phyloP scores from a whole-genome alignment of 1,284 basidiomycete genomes.

The Trichosporon sp. region DNA sequence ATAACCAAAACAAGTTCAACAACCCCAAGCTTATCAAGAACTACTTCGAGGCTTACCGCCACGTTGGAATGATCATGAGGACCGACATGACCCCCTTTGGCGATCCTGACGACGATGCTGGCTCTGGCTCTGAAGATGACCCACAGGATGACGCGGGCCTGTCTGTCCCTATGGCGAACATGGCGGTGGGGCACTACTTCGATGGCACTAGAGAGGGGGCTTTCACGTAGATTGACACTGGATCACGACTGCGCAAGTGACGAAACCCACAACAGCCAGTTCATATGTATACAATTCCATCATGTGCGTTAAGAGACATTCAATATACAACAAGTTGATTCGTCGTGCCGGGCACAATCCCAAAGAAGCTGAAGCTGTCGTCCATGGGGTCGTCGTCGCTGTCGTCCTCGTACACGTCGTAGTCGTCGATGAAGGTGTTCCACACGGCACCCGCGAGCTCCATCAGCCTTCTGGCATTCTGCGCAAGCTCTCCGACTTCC shows the following conservation, averaged over 20 bases:
- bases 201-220: no score
- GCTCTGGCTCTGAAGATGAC: no score
- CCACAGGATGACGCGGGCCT: no score
- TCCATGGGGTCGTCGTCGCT: not conserved
- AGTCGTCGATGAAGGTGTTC: not conserved
- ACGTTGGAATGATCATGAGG: no score
- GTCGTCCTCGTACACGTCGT: not conserved
- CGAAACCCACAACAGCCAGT: no score
- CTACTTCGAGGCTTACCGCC: not conserved
- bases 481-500: not conserved
- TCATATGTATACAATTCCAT: no score
- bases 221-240: no score
- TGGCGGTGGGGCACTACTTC: no score
- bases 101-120: no score
- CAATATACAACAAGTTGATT: not conserved
- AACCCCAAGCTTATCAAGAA: not conserved
- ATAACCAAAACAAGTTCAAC: not conserved
- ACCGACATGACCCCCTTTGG: no score
- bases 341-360: not conserved
- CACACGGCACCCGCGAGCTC: not conserved
- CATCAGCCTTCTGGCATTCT: not conserved
- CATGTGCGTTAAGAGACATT: not conserved
- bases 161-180: no score
- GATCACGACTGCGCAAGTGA: no score
- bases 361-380: not conserved